phyloP scores from a whole-genome alignment of 306 rosid species.

The Cicer pinnatifidum region DNA sequence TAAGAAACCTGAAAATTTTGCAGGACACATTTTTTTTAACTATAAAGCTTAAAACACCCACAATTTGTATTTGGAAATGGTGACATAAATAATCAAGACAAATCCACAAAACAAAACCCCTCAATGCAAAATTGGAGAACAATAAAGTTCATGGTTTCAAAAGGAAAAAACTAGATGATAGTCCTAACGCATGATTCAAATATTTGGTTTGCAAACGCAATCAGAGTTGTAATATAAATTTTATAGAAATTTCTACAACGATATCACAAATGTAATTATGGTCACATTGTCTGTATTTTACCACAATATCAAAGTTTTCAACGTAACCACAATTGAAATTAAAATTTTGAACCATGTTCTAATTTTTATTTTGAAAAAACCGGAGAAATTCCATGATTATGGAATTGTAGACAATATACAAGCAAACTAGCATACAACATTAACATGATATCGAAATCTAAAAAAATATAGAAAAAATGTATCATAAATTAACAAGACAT shows the following conservation, averaged over 20 bases:
- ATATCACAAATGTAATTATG: too few relatives aligned
- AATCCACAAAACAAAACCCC: not conserved
- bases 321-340: too few relatives aligned
- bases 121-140: not conserved
- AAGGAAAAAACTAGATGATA: not conserved
- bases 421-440: not conserved
- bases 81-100: not conserved
- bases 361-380: too few relatives aligned
- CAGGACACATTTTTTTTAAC: not conserved
- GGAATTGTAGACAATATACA: not conserved
- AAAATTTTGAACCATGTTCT: too few relatives aligned
- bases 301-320: too few relatives aligned
- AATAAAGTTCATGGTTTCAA: not conserved
- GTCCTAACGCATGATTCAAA: too few relatives aligned
- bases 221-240: too few relatives aligned
- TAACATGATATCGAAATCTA: not conserved
- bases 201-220: too few relatives aligned
- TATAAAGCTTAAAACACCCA: not conserved
- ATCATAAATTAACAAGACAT: too few relatives aligned
- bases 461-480: not conserved
- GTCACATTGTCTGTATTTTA: too few relatives aligned
- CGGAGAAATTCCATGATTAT: not conserved
- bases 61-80: not conserved
- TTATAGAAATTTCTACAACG: too few relatives aligned
- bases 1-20: constrained; percentile 27